Evolutionary conservation across 176 grass and related monocot species (phyloP), one percentile per base, ranked within the genome.

Genomic region (Lolium multiflorum): DNA sequence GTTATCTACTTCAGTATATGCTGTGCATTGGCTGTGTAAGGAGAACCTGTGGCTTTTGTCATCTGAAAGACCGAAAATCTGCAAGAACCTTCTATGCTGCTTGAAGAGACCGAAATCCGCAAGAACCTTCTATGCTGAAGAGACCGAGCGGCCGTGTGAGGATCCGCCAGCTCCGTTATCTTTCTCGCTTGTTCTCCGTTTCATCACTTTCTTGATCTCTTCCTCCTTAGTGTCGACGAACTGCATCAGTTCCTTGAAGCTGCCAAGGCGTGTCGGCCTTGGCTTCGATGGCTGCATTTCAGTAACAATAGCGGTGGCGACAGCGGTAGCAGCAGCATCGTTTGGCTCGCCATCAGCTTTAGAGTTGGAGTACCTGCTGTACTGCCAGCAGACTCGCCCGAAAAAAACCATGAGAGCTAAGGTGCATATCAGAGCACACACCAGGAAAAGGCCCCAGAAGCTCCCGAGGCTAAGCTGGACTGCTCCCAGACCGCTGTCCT

Each of bases 401-500:
- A 89, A 91, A 86, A 88, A 98, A 59, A 94, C 64, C 2, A 91
- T 48, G 1, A 95, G 87, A 8, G 90, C 70, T 1, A 89, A 74
- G 61, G 89, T 0, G 24, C 93, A 98, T 88, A 90, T 61, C 17
- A 94, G 65, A 74, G 89, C 91, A 60, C 91, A 94, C 44, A 94
- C 77, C 58, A 98, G 87, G 79, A 98, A 95, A 24, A 95, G 88
- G 14, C 96, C 93, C 91, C 90, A 95, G 87, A 98, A 98, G 86
- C 90, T 98, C 44, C 77, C 81, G 5, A 98, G 76, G 46, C 82
- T 89, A 25, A 98, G 84, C 74, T 75, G 87, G 12, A 80, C 90
- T 69, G 90, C 89, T 55, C 79, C 91, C 35, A 84, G 41, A 11
- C 85, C 83, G 18, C 48, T 86, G 21, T 89, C 84, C 20, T 95